phyloP scores from a whole-genome alignment of 768 basidiomycete genomes.

The Boletus reticulatus region DNA sequence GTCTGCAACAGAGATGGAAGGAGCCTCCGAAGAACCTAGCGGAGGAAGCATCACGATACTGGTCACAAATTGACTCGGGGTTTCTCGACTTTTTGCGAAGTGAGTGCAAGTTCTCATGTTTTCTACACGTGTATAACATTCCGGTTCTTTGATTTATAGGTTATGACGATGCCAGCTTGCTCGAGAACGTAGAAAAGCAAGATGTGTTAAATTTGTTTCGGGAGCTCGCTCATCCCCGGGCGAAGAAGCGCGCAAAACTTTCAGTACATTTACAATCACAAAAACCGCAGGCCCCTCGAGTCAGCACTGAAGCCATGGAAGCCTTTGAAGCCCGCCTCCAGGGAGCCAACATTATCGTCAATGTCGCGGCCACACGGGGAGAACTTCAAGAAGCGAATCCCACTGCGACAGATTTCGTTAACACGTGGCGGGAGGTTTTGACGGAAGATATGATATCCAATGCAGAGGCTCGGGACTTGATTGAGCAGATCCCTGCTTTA shows the following conservation, averaged over 20 bases:
- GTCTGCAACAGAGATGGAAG: constrained; percentile 76
- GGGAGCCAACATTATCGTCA: constrained; percentile 45
- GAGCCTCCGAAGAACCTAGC: constrained; percentile 87
- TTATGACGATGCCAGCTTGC: constrained; percentile 63
- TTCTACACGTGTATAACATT: not conserved
- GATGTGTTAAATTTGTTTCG: constrained; percentile 75
- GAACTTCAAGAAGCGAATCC: constrained; percentile 56
- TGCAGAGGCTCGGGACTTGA: constrained; percentile 43
- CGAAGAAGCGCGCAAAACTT: constrained; percentile 71
- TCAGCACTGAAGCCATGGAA: constrained; percentile 62
- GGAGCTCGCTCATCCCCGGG: constrained; percentile 65
- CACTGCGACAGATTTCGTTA: constrained; percentile 54
- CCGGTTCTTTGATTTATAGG: constrained; percentile 41
- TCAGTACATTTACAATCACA: constrained; percentile 81
- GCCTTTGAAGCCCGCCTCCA: constrained; percentile 58
- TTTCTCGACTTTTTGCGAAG: constrained; percentile 86
- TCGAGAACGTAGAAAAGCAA: constrained; percentile 66
- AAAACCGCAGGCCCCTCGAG: constrained; percentile 54
- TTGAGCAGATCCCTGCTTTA: constrained; percentile 56
- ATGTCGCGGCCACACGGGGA: constrained; percentile 50
- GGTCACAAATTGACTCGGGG: constrained; percentile 69
- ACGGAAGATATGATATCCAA: constrained; percentile 39
- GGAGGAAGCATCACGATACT: constrained; percentile 74
- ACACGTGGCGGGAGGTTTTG: constrained; percentile 55
- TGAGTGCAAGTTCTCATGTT: constrained; percentile 38